These are phyloP conservation scores for Trypanosoma scelopori DNA, from an alignment of 208 protist genomes.

Conservation along the genomic window DNA sequence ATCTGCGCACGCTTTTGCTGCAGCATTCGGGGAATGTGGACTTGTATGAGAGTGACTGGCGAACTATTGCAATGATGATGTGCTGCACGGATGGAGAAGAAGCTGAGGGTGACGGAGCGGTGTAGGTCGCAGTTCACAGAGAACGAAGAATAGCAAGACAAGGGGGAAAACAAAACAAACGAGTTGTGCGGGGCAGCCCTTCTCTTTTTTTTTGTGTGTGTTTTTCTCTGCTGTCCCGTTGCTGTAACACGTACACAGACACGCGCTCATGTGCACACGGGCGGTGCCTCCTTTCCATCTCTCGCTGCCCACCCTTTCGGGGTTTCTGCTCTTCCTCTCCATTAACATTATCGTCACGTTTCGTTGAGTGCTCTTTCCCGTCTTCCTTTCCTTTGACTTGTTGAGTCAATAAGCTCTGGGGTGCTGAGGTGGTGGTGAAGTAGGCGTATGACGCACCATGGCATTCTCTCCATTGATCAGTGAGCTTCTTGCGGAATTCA, in stretches of 20 bases:
- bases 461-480: slow-evolving; percentile 70
- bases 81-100: slow-evolving; percentile 42
- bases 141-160: no score
- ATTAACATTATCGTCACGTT: background rate
- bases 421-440: background rate
- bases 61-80: slow-evolving; percentile 73
- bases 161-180: background rate
- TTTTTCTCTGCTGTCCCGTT: background rate
- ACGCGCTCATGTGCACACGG: background rate
- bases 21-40: slow-evolving; percentile 32
- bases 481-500: slow-evolving; percentile 76
- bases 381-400: background rate
- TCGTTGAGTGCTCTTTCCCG: background rate
- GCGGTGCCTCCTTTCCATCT: background rate
- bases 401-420: no score
- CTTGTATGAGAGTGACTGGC: slow-evolving; percentile 63
- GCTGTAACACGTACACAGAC: background rate
- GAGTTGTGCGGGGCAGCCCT: no score
- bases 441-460: background rate
- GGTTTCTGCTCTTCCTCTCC: slow-evolving; percentile 7
- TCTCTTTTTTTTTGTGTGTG: no score
- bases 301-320: background rate
- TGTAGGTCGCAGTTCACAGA: background rate
- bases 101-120: background rate
- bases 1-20: slow-evolving; percentile 36